Percentiles rank a stretch among this genome's conserved stretches.
Conservation (phyloP, 202 grass and related monocot species). For the Dendrocalamus latiflorus region DNA sequence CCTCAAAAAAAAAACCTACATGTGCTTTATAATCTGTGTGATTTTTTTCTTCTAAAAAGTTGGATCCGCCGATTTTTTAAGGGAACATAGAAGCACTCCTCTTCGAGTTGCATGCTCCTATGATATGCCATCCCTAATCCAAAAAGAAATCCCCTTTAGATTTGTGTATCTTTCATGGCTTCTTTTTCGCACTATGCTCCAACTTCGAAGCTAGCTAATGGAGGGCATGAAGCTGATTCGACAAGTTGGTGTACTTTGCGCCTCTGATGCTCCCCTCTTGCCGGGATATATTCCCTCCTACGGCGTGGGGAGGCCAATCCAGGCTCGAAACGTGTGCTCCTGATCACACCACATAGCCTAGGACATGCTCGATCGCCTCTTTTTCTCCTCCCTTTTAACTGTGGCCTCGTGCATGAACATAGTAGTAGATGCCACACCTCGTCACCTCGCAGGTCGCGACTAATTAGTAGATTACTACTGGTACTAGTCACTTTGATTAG, state of each 20-base stretch:
- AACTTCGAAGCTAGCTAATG: neutral
- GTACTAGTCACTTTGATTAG: neutral
- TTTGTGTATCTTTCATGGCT: neutral
- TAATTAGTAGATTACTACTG: neutral
- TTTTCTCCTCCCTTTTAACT: neutral
- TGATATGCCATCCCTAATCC: neutral
- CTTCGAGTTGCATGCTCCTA: neutral
- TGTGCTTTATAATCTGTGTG: neutral
- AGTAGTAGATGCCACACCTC: neutral
- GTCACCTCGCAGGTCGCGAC: neutral
- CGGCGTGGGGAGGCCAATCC: slow-evolving; percentile 8
- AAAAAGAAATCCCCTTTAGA: neutral
- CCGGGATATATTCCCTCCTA: neutral
- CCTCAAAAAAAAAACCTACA: neutral
- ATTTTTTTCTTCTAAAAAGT: too few relatives aligned
- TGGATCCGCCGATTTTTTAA: neutral
- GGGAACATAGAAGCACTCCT: neutral
- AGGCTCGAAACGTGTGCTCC: slow-evolving; percentile 29
- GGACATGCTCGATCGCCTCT: neutral
- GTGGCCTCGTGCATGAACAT: neutral
- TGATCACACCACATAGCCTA: neutral
- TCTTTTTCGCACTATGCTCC: neutral
- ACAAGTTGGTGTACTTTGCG: neutral
- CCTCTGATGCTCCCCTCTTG: neutral
- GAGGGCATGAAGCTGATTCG: neutral